A percentile compares a stretch with the other conserved stretches of the same genome.
Evolutionary conservation across 352 stramenopile genomes (phyloP).

Genomic region (Phytophthora pluvialis): DNA sequence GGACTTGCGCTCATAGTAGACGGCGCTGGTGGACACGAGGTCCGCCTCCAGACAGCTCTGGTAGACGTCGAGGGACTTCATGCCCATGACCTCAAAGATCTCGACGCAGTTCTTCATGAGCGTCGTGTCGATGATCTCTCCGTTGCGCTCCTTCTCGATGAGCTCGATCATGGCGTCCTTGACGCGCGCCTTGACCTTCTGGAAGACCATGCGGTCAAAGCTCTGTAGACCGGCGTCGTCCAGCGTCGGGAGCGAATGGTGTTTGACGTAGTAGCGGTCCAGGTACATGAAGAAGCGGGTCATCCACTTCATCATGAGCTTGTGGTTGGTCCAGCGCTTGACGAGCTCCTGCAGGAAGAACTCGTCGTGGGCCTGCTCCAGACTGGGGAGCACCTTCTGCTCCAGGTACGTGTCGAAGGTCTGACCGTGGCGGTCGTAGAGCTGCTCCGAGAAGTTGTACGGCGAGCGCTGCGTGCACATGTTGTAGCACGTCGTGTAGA

Average conservation of each 20-base stretch:
- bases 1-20: slow-evolving; percentile 97
- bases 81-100: slow-evolving; percentile 99
- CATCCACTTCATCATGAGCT: slow-evolving; percentile 99
- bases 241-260: slow-evolving; percentile 97
- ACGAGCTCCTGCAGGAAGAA: slow-evolving; percentile 98
- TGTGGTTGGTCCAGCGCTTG: slow-evolving; percentile 98
- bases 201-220: slow-evolving; percentile 86
- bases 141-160: slow-evolving; percentile 98
- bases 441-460: slow-evolving; percentile 99
- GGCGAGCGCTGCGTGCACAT: slow-evolving; percentile 99
- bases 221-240: slow-evolving; percentile 90
- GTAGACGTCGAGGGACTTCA: slow-evolving; percentile 97
- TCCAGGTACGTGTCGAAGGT: slow-evolving; percentile 90
- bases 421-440: slow-evolving; percentile 97
- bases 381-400: slow-evolving; percentile 89
- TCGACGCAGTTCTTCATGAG: slow-evolving; percentile 97
- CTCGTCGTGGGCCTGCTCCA: slow-evolving; percentile 91
- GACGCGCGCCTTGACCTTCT: slow-evolving; percentile 84
- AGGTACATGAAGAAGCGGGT: slow-evolving; percentile 99
- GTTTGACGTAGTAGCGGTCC: slow-evolving; percentile 97
- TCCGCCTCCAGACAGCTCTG: slow-evolving; percentile 94
- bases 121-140: slow-evolving; percentile 97
- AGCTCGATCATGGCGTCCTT: slow-evolving; percentile 94
- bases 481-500: slow-evolving; percentile 97
- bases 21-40: slow-evolving; percentile 92